A percentile compares a stretch with the other conserved stretches of the same genome.
These are phyloP conservation scores for Aeminium ludgeri DNA, from an alignment of 495 filamentous ascomycete genomes.

Conservation along the genomic window DNA sequence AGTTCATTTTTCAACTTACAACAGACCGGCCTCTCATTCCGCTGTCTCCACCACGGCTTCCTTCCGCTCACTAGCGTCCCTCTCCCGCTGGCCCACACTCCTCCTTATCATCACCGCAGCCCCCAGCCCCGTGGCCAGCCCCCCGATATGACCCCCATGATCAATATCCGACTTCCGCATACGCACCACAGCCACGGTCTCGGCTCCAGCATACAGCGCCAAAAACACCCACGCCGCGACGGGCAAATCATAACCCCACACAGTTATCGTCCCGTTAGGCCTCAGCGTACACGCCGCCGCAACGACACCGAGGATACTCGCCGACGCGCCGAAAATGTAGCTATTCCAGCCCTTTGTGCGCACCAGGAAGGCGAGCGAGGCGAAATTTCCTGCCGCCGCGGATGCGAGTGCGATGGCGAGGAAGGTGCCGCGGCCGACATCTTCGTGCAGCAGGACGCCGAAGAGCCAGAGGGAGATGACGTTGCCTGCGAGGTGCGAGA, in stretches of 20 bases:
- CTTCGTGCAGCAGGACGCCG: conserved; percentile 51
- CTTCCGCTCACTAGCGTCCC: no score
- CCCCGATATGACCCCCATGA: conserved; percentile 56
- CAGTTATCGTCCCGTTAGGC: conserved; percentile 31
- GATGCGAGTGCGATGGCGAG: conserved; percentile 57
- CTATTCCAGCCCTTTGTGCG: conserved; percentile 32
- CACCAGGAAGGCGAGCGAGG: conserved; percentile 43
- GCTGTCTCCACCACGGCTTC: no score
- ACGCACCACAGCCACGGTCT: conserved; percentile 30
- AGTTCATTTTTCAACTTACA: no score
- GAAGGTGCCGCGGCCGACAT: conserved; percentile 73
- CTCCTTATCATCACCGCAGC: no score
- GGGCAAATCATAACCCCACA: conserved; percentile 33
- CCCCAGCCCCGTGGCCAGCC: conserved; percentile 39
- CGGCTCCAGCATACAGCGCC: conserved; percentile 29
- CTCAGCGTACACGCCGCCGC: conserved; percentile 55
- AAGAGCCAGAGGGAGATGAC: conserved; percentile 45
- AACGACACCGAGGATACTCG: conserved; percentile 49
- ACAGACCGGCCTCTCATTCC: no score
- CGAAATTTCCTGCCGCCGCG: conserved; percentile 49
- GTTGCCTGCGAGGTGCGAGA: conserved; percentile 52
- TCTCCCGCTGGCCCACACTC: no score
- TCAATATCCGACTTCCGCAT: conserved; percentile 32
- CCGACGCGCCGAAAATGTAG: conserved; percentile 55
- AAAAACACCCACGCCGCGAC: conserved; percentile 36